phyloP scores from a whole-genome alignment of 176 grass and related monocot species.

The Ananas comosus region DNA sequence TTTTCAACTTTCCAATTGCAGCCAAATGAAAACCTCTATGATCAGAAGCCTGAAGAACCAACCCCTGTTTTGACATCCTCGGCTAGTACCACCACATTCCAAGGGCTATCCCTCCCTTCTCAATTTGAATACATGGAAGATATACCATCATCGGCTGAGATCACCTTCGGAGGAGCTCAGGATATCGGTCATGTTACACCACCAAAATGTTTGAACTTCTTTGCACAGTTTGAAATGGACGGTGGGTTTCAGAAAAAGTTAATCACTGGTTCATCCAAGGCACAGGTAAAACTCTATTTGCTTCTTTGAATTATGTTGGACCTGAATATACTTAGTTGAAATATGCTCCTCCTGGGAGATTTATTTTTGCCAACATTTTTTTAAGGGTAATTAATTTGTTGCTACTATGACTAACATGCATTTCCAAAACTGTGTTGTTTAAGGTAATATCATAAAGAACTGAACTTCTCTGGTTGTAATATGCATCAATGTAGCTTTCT shows the following conservation, averaged over 20 bases:
- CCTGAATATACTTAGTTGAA: neutral
- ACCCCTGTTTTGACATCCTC: constrained; percentile 39
- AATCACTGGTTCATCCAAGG: constrained; percentile 53
- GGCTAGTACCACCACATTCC: constrained; percentile 21
- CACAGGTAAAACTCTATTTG: constrained; percentile 40
- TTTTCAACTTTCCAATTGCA: constrained; percentile 23
- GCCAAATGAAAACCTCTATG: constrained; percentile 87
- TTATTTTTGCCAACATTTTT: neutral
- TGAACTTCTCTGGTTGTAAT: neutral
- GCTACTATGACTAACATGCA: neutral
- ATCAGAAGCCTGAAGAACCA: constrained; percentile 90
- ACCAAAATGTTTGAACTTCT: constrained; percentile 86
- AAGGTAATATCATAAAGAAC: too few relatives aligned
- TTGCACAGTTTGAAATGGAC: constrained; percentile 93
- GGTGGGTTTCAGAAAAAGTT: constrained; percentile 63
- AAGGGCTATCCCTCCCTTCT: constrained; percentile 52
- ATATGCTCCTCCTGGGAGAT: neutral
- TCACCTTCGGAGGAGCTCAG: constrained; percentile 31
- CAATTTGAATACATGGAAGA: constrained; percentile 86
- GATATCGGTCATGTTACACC: constrained; percentile 68
- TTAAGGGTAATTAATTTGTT: neutral
- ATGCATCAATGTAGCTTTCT: neutral
- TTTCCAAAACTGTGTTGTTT: neutral
- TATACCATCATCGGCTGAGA: constrained; percentile 30
- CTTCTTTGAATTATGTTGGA: neutral